phyloP scores from a whole-genome alignment of 805 yeast genomes.

The Candida odintsovae region DNA sequence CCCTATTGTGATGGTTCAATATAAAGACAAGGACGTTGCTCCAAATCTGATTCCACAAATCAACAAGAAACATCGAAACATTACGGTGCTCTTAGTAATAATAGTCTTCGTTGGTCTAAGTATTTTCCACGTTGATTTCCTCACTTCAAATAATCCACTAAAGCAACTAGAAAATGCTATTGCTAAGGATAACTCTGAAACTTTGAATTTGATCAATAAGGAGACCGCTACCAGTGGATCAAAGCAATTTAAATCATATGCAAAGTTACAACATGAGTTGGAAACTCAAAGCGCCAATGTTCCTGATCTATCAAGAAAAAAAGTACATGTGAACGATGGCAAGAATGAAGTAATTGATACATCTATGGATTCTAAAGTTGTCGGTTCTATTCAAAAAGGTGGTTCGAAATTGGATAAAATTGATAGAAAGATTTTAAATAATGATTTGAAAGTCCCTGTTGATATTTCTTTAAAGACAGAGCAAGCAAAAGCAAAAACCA shows the following conservation, averaged over 20 bases:
- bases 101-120: not conserved
- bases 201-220: not conserved
- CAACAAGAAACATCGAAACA: not conserved
- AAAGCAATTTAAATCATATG: not conserved
- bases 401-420: not conserved
- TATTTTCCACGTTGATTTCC: not conserved
- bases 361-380: slow-evolving; percentile 13
- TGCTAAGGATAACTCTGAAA: not conserved
- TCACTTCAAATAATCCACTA: not conserved
- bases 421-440: not conserved
- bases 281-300: slow-evolving; percentile 1
- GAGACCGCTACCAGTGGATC: not conserved
- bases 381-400: slow-evolving; percentile 9
- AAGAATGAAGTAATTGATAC: slow-evolving; percentile 8
- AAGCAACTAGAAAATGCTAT: not conserved
- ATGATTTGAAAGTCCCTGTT: not conserved
- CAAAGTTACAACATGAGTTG: not conserved
- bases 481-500: not conserved
- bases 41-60: not conserved
- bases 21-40: not conserved
- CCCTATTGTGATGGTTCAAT: not conserved
- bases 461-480: not conserved
- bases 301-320: not conserved
- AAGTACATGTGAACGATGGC: slow-evolving; percentile 1
- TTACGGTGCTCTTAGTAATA: not conserved